Percentiles rank a stretch among this genome's conserved stretches.
Evolutionary conservation across 1,284 basidiomycete genomes (phyloP).

Genomic region (Ganoderma leucocontextum): DNA sequence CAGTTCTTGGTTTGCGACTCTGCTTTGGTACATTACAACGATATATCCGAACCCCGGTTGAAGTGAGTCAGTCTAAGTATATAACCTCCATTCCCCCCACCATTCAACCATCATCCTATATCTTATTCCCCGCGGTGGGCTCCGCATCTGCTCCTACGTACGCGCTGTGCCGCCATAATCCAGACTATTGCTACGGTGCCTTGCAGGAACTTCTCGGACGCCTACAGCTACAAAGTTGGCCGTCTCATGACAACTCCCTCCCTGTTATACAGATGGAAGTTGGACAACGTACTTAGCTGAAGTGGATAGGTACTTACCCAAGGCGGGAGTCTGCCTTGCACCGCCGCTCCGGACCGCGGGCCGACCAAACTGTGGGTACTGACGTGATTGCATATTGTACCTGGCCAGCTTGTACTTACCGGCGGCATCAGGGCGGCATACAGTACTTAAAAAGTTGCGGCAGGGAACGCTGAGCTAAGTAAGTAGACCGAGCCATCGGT

Average conservation of each 20-base stretch:
- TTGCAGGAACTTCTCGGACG: neutral
- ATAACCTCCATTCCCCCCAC: constrained; percentile 5
- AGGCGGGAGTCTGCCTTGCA: neutral
- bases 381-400: too few relatives aligned
- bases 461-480: too few relatives aligned
- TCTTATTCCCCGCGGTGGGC: constrained; percentile 23
- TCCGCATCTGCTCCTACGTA: constrained; percentile 13
- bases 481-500: too few relatives aligned
- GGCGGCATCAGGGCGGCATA: too few relatives aligned
- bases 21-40: neutral
- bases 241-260: neutral
- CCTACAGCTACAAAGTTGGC: neutral
- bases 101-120: neutral
- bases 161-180: constrained; percentile 25
- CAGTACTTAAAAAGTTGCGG: too few relatives aligned
- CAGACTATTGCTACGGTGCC: constrained; percentile 11
- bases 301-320: too few relatives aligned
- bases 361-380: neutral
- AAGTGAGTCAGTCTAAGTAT: neutral
- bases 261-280: too few relatives aligned
- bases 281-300: neutral
- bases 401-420: too few relatives aligned
- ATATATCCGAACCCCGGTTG: constrained; percentile 21
- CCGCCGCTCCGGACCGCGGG: neutral
- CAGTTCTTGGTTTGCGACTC: constrained; percentile 7